Evolutionary conservation across 345 rosid species (phyloP), one percentile per base, ranked within the genome.

Genomic region (Euphorbia pulcherrima): DNA sequence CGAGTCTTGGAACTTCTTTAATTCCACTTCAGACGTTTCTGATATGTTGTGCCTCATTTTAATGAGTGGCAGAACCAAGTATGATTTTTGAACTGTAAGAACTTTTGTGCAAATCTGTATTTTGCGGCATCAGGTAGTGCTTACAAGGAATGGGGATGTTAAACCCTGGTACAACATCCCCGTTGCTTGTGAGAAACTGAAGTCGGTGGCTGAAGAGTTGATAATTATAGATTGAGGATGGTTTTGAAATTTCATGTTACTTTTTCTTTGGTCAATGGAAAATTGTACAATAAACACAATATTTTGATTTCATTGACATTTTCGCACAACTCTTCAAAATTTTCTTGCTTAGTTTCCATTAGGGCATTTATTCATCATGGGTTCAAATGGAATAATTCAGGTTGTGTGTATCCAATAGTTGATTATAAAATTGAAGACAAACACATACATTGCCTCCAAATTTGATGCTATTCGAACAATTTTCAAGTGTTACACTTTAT

Each of bases 41-140:
- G 96, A 87, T 77, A 88, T 83, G 90, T 70, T 91, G 64, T 91
- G 99, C 76, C 96, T 94, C 67, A 77, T 94, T 67, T 64, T 94
- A 62, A 71, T 75, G 73, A 91, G 97, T 71, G 97, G 97, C 41
- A 91, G 97, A 83, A 91, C 92, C 64, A 91, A 91, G 72, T 94
- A 94, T 63, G 96, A 94, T 80, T 94, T 91, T 71, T 89, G 76
- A 83, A 33, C 29, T 23, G 4, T 16, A 28, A 24, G 27, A 16
- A 18, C 8, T 35, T 51, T 14, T 40, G 17, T 40, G 21, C 12
- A 5, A 24, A 9, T 8, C 17, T 17, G 30, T 24, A 20, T 37
- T 28, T 51, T 50, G 68, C 44, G 29, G 68, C 44, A 29, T 64
- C 56, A 47, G 10, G 40, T 48, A 14, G 14, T 27, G 12, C 52